Evolutionary conservation across 2,329 filamentous ascomycete genomes (phyloP).

Genomic region (Alternaria alternata): DNA sequence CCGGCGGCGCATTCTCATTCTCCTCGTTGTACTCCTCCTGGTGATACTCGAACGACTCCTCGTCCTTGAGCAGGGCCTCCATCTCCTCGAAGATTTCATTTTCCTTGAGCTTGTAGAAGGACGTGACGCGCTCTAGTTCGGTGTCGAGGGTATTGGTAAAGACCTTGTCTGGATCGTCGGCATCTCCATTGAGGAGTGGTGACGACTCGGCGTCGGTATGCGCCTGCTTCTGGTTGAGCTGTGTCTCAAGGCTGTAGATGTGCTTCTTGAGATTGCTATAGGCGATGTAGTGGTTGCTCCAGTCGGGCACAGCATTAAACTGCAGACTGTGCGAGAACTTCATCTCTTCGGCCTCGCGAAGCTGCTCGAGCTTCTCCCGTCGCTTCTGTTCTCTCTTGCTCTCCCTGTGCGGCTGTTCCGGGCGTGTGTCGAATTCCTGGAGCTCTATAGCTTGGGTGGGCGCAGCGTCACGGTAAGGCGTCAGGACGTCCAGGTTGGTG

Average conservation of each 20-base stretch:
- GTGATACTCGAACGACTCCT: slow-evolving; percentile 72
- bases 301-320: slow-evolving; percentile 99
- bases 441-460: slow-evolving; percentile 42
- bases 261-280: slow-evolving; percentile 99
- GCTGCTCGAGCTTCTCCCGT: slow-evolving; percentile 71
- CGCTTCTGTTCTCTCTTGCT: slow-evolving; percentile 55
- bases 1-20: slow-evolving; percentile 49
- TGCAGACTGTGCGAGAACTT: slow-evolving; percentile 99
- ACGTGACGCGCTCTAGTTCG: slow-evolving; percentile 92
- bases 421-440: slow-evolving; percentile 31
- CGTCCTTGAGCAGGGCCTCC: slow-evolving; percentile 77
- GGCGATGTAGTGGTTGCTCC: slow-evolving; percentile 97
- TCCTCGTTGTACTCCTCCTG: slow-evolving; percentile 48
- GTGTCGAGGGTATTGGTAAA: slow-evolving; percentile 84
- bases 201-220: slow-evolving; percentile 79
- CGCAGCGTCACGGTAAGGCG: slow-evolving; percentile 27
- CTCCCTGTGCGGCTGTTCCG: slow-evolving; percentile 22
- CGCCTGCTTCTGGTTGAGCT: slow-evolving; percentile 68
- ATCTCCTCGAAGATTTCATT: slow-evolving; percentile 84
- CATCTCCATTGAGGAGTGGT: slow-evolving; percentile 74
- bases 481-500: slow-evolving; percentile 38
- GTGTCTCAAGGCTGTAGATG: slow-evolving; percentile 96
- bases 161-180: slow-evolving; percentile 76
- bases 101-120: slow-evolving; percentile 91
- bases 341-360: slow-evolving; percentile 85